phyloP scores from a whole-genome alignment of 2,329 filamentous ascomycete species.

The Sarocladium oryzae region DNA sequence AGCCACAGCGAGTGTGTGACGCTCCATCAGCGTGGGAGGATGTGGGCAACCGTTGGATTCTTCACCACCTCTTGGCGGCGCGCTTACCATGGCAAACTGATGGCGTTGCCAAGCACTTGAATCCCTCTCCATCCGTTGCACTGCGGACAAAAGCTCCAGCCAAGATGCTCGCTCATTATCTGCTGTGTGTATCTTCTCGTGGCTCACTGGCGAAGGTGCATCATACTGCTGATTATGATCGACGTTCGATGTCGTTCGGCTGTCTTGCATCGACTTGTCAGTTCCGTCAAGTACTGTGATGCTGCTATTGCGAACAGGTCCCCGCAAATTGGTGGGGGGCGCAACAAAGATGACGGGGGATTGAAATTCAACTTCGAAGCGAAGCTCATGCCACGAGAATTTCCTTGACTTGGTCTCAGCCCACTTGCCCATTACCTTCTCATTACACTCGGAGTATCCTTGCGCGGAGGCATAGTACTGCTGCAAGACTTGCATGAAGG shows the following conservation, averaged over 20 bases:
- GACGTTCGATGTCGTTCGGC: conserved; percentile 23
- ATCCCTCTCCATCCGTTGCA: conserved; percentile 43
- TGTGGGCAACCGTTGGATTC: conserved; percentile 14
- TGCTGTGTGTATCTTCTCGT: conserved; percentile 42
- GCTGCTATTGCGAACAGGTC: conserved; percentile 23
- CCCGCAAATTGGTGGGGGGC: conserved; percentile 31
- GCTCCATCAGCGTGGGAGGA: conserved; percentile 19
- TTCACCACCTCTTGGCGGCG: conserved; percentile 13
- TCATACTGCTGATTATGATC: conserved; percentile 11
- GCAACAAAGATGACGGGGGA: conserved; percentile 45
- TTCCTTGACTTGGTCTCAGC: conserved; percentile 30
- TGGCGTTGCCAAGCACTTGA: conserved; percentile 40
- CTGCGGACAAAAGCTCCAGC: conserved; percentile 41
- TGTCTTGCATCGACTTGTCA: conserved; percentile 26
- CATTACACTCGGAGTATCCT: conserved; percentile 42
- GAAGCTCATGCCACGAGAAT: conserved; percentile 37
- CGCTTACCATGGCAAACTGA: conserved; percentile 21
- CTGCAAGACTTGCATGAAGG: conserved; percentile 41
- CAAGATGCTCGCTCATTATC: conserved; percentile 52
- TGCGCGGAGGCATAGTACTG: conserved; percentile 44
- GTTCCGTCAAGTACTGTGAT: conserved; percentile 35
- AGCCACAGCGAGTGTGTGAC: conserved; percentile 38
- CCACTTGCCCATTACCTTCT: conserved; percentile 43
- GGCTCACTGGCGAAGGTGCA: conserved; percentile 9
- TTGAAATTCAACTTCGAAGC: conserved; percentile 43